Conservation (phyloP, 176 grass and related monocot genomes). For the Panicum miliaceum region DNA sequence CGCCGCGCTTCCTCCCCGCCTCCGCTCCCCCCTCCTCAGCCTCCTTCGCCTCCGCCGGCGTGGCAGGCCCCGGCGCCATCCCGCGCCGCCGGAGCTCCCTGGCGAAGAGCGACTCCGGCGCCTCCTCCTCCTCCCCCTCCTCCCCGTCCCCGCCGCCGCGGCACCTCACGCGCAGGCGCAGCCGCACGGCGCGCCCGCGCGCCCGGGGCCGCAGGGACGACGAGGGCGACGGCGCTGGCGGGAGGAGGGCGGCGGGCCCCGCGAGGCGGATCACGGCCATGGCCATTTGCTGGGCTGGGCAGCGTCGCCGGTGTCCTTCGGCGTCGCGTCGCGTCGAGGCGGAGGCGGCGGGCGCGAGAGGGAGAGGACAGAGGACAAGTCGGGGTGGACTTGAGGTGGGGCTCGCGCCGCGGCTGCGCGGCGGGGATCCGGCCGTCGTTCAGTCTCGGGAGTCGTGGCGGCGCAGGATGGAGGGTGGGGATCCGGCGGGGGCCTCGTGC, state of each 20-base stretch:
- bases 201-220: neutral
- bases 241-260: conserved; percentile 28
- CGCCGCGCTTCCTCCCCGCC: conserved; percentile 43
- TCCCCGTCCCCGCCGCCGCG: neutral
- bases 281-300: conserved; percentile 29
- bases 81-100: conserved; percentile 83
- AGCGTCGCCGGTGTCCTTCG: neutral
- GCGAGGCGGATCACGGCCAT: conserved; percentile 51
- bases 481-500: neutral
- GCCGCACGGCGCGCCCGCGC: neutral
- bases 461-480: neutral
- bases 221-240: neutral
- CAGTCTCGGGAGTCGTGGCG: neutral
- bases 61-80: conserved; percentile 56
- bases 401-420: neutral
- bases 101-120: conserved; percentile 77
- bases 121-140: conserved; percentile 38
- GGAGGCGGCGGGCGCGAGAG: too few relatives aligned
- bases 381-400: neutral
- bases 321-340: conserved; percentile 18
- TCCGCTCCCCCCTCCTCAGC: conserved; percentile 36
- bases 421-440: neutral
- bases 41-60: conserved; percentile 52
- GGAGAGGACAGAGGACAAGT: neutral
- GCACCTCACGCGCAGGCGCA: conserved; percentile 45